Evolutionary conservation across 2,329 filamentous ascomycete genomes (phyloP).

Genomic region (Arthroderma sp.): DNA sequence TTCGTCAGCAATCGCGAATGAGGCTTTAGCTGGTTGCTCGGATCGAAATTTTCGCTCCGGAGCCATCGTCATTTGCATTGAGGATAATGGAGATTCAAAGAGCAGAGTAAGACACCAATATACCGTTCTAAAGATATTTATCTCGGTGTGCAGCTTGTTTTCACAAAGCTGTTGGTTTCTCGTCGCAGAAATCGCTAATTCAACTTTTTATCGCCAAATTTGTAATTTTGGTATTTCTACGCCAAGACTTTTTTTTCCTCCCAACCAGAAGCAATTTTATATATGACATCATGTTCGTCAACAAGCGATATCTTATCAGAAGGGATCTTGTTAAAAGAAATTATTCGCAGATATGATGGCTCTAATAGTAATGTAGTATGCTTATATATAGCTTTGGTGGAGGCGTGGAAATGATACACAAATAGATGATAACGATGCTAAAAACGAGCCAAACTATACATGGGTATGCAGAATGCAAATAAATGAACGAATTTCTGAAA

Average conservation of each 20-base stretch:
- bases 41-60: neutral
- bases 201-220: neutral
- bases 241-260: neutral
- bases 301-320: neutral
- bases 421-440: neutral
- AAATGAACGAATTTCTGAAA: neutral
- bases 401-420: neutral
- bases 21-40: neutral
- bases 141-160: neutral
- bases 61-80: neutral
- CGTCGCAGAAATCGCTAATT: neutral
- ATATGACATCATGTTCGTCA: neutral
- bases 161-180: neutral
- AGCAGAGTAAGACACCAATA: neutral
- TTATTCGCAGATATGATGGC: neutral
- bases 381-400: neutral
- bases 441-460: neutral
- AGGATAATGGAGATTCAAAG: neutral
- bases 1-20: neutral
- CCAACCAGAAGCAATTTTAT: neutral
- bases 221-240: neutral
- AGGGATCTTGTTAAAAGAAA: neutral
- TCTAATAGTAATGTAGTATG: neutral
- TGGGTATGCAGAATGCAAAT: neutral
- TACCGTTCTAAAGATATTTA: neutral